Base-by-base conservation (phyloP, 1,284 basidiomycete species). In the Trametes hirsuta region DNA sequence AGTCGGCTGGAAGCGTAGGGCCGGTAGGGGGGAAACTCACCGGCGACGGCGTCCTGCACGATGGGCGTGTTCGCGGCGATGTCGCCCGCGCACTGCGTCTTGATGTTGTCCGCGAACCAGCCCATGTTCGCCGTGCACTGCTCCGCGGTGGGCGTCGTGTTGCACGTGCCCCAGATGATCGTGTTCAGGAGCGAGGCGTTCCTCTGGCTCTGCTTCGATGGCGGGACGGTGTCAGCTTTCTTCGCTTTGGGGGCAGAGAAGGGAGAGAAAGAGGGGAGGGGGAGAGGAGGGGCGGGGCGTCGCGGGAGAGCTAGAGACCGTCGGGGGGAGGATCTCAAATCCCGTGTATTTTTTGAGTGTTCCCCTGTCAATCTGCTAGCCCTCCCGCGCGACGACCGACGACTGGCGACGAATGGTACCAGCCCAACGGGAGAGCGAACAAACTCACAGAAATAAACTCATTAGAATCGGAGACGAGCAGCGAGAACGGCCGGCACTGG, bases 131-230 rank as follows among this genome's bases (percentile, higher is more conserved):
- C 59, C 14, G 74, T 68, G 68, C 91, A 92, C 62, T 85, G 78
- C 34, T 75, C 76, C 30, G 74, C 69, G 4, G 72, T 71, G 1
- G 74, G 69, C n/a, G 69, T 75, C 8, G 88, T 89, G 68, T 90
- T 90, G 72, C 90, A 92, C 0, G 87, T 91, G 4, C 88, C 90
- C 86, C 87, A 91, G 8, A 94, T 68, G 37, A 93, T 77, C 3
- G 77, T 71, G 69, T 93, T 94, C 64, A 93, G 77, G 39, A 78
- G 72, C 0, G 84, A 82, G 48, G 87, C 73, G 72, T 93, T 86
- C 1, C 73, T 71, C 68, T 91, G 85, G 15, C 84, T 81, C 88
- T 91, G 73, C 70, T 73, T 67, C 42, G 48, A 58, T 52, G 44
- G 53, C 25, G 11, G 40, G 48, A 36, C 37, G 45, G 66, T 24